phyloP scores from a whole-genome alignment of 371 early-diverging fungal genomes.

The Zopfochytrium polystomum region DNA sequence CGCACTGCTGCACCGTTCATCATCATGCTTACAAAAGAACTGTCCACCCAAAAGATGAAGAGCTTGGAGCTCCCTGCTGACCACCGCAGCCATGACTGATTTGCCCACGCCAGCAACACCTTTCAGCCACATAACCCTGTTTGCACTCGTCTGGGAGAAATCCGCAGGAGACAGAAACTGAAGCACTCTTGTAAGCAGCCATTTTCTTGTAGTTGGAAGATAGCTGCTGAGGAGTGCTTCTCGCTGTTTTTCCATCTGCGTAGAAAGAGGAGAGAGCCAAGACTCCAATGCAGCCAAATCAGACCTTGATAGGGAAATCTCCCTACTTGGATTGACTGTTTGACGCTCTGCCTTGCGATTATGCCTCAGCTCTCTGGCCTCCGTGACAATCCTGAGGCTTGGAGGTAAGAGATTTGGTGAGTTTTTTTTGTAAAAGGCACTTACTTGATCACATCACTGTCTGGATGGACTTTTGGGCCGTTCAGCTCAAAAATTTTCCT shows the following conservation, averaged over 20 bases:
- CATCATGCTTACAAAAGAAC: too few species aligned
- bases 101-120: slow-evolving; percentile 11
- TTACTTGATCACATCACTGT: background rate
- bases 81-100: slow-evolving; percentile 5
- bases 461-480: slow-evolving; percentile 1
- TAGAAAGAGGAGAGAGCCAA: slow-evolving; percentile 9
- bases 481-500: background rate
- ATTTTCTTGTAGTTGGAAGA: slow-evolving; percentile 6
- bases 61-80: background rate
- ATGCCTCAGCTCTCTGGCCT: background rate
- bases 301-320: too few species aligned
- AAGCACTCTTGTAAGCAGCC: slow-evolving; percentile 3
- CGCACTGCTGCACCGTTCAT: slow-evolving; percentile 2
- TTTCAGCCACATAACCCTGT: slow-evolving; percentile 8
- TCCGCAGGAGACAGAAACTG: background rate
- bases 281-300: background rate
- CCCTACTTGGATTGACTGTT: too few species aligned
- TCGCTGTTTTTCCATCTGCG: slow-evolving; percentile 7
- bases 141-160: background rate
- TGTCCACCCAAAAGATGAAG: background rate
- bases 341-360: too few species aligned
- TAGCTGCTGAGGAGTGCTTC: background rate
- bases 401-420: too few species aligned
- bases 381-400: background rate
- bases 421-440: too few species aligned